Conservation (phyloP, 2,329 filamentous ascomycete genomes). For the Raffaelea albimanens region DNA sequence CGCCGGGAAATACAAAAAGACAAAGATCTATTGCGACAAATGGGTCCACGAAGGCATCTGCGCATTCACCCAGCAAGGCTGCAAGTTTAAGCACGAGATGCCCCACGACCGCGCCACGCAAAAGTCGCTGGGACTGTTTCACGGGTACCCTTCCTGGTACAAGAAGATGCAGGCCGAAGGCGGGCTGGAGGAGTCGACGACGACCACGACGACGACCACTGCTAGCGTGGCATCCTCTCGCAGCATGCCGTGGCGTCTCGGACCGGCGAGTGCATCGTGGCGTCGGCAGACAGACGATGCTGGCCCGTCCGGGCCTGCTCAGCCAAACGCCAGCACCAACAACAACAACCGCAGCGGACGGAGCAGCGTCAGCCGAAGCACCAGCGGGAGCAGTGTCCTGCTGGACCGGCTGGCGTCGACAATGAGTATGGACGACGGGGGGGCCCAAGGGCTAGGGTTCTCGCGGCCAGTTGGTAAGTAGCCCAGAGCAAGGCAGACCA, state of each 20-base stretch:
- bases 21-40: slow-evolving; percentile 76
- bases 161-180: slow-evolving; percentile 43
- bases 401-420: too few species aligned
- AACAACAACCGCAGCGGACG: not conserved
- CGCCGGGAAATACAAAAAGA: slow-evolving; percentile 25
- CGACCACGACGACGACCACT: too few species aligned
- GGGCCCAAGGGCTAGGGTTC: too few species aligned
- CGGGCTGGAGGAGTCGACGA: too few species aligned
- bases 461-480: too few species aligned
- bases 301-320: not conserved
- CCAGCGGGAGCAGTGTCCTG: not conserved
- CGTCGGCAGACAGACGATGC: slow-evolving; percentile 2
- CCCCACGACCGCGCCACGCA: slow-evolving; percentile 59
- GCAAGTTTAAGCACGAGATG: slow-evolving; percentile 88
- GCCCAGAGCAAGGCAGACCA: too few species aligned
- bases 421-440: too few species aligned
- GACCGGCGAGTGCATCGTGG: too few species aligned
- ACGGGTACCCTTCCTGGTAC: slow-evolving; percentile 53
- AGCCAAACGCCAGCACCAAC: slow-evolving; percentile 1
- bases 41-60: slow-evolving; percentile 84
- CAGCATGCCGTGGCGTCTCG: too few species aligned
- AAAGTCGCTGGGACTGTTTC: slow-evolving; percentile 59
- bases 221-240: too few species aligned
- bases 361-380: not conserved
- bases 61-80: slow-evolving; percentile 77